Evolutionary conservation across 306 rosid genomes (phyloP).

Genomic region (Amphicarpaea edgeworthii): DNA sequence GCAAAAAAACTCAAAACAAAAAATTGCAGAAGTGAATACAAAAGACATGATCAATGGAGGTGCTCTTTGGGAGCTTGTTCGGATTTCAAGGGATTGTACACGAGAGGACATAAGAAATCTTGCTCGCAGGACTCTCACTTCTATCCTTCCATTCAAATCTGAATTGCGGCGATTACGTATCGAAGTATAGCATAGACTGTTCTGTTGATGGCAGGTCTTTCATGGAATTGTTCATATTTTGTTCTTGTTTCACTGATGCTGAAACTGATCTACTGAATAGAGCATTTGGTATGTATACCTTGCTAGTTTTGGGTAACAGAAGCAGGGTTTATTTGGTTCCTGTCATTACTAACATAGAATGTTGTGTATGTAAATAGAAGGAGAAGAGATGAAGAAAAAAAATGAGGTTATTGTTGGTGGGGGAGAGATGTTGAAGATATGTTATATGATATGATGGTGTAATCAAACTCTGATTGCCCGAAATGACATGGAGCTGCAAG

Average conservation of each 20-base stretch:
- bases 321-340: slow-evolving; percentile 24
- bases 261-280: slow-evolving; percentile 22
- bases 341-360: not conserved
- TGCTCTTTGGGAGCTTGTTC: slow-evolving; percentile 90
- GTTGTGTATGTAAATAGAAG: not conserved
- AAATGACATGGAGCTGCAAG: slow-evolving; percentile 28
- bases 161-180: slow-evolving; percentile 72
- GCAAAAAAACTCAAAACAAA: too few species aligned
- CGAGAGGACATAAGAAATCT: slow-evolving; percentile 83
- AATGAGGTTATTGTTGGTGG: slow-evolving; percentile 25
- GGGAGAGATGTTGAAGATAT: slow-evolving; percentile 6
- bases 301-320: slow-evolving; percentile 55
- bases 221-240: not conserved
- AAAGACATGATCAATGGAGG: slow-evolving; percentile 88
- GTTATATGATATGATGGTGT: not conserved
- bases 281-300: not conserved
- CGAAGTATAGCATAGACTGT: slow-evolving; percentile 57
- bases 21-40: slow-evolving; percentile 76
- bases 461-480: slow-evolving; percentile 5
- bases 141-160: slow-evolving; percentile 66
- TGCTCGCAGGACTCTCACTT: slow-evolving; percentile 65
- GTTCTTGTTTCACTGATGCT: slow-evolving; percentile 11
- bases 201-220: slow-evolving; percentile 48
- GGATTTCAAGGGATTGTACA: slow-evolving; percentile 81
- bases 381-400: not conserved